Percentiles rank a stretch among this genome's conserved stretches.
Conservation (phyloP, 441 rosid species). For the Capsella rubella region DNA sequence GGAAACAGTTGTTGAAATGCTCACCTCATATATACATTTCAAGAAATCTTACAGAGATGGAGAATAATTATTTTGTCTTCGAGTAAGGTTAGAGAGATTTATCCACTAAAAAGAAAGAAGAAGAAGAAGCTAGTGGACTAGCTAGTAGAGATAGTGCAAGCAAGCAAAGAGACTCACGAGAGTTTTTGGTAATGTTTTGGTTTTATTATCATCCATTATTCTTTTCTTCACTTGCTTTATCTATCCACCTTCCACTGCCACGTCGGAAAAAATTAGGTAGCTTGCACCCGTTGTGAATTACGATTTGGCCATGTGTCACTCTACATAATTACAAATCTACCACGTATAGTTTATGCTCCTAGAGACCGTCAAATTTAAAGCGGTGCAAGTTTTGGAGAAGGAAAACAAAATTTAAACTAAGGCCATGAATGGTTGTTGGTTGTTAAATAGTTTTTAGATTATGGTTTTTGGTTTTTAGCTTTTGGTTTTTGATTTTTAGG, state of each 20-base stretch:
- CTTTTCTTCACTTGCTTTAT: background rate
- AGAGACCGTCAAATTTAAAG: no score
- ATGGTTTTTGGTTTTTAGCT: no score
- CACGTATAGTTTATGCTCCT: slow-evolving; percentile 12
- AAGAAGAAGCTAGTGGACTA: slow-evolving; percentile 20
- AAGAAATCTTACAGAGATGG: slow-evolving; percentile 1
- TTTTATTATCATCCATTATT: background rate
- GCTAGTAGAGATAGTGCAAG: background rate
- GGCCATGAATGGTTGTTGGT: no score
- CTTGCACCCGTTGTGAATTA: background rate
- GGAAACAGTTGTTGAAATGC: slow-evolving; percentile 16
- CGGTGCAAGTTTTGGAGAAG: no score
- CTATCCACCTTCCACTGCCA: no score
- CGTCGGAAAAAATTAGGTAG: background rate
- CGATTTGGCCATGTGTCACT: slow-evolving; percentile 29
- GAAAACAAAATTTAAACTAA: no score
- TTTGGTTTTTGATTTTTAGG: no score
- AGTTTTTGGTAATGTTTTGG: slow-evolving; percentile 20
- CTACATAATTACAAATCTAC: slow-evolving; percentile 28
- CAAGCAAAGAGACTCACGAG: slow-evolving; percentile 6
- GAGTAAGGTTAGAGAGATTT: background rate
- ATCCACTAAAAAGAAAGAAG: slow-evolving; percentile 1
- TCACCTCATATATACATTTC: slow-evolving; percentile 28
- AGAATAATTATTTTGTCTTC: background rate
- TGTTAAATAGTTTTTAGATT: no score